A percentile compares a stretch with the other conserved stretches of the same genome.
phyloP scores from a whole-genome alignment of 2,329 filamentous ascomycete genomes.

The Esteya vermicola region DNA sequence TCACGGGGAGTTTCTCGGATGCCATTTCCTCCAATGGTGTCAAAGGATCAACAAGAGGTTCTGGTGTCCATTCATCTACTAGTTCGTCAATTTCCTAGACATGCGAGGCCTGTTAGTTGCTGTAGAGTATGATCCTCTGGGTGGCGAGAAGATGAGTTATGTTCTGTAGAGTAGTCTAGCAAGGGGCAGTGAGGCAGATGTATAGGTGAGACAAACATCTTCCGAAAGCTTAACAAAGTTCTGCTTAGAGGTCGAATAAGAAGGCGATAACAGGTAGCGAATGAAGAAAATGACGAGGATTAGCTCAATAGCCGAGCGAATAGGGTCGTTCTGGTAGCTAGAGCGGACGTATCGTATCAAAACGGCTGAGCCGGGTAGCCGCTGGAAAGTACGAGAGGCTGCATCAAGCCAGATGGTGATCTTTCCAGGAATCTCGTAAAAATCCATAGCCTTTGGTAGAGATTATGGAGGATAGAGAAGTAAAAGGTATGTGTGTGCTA shows the following conservation, averaged over 20 bases:
- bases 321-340: constrained; percentile 93
- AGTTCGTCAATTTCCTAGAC: constrained; percentile 78
- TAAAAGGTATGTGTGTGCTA: too few species aligned
- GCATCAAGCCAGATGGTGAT: constrained; percentile 36
- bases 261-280: constrained; percentile 78
- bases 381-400: constrained; percentile 59
- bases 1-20: constrained; percentile 70
- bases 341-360: constrained; percentile 90
- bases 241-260: constrained; percentile 81
- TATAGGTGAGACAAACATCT: constrained; percentile 32
- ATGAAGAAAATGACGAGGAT: constrained; percentile 92
- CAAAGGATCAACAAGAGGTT: constrained; percentile 67
- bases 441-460: constrained; percentile 38
- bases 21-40: constrained; percentile 67
- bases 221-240: constrained; percentile 82
- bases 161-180: constrained; percentile 18
- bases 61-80: constrained; percentile 90
- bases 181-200: neutral
- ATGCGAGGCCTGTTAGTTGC: too few species aligned
- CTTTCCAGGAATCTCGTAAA: constrained; percentile 44
- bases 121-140: too few species aligned
- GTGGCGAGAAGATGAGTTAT: neutral
- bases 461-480: too few species aligned
- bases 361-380: constrained; percentile 85
- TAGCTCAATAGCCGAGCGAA: constrained; percentile 84